Percentiles rank a stretch among this genome's conserved stretches.
These are phyloP conservation scores for Dactylellina drechsleri DNA, from an alignment of 2,329 filamentous ascomycete genomes.

Conservation along the genomic window DNA sequence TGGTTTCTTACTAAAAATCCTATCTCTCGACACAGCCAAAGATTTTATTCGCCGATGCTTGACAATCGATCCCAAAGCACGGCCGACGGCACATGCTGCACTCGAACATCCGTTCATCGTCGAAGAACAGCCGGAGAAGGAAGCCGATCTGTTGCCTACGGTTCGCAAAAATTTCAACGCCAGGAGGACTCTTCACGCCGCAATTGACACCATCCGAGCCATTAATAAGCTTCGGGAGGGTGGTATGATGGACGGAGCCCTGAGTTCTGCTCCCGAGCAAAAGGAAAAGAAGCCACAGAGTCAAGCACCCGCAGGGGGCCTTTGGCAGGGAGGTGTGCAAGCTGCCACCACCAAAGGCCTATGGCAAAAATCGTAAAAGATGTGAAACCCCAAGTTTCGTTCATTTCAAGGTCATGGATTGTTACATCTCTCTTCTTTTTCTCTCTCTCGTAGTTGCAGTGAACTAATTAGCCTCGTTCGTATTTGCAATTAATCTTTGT, in stretches of 20 bases:
- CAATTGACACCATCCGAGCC: slow-evolving; percentile 76
- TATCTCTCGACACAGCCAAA: slow-evolving; percentile 68
- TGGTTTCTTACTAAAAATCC: too few relatives aligned
- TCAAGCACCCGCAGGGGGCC: slow-evolving; percentile 64
- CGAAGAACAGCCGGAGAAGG: slow-evolving; percentile 65
- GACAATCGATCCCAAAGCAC: slow-evolving; percentile 84
- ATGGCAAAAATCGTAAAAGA: slow-evolving; percentile 28
- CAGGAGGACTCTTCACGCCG: slow-evolving; percentile 73
- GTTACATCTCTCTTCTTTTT: not conserved
- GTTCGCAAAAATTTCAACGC: slow-evolving; percentile 81
- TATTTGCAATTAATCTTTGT: not conserved
- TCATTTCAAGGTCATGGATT: not conserved
- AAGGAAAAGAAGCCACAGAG: slow-evolving; percentile 69
- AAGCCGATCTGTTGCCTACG: slow-evolving; percentile 71
- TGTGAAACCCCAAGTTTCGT: too few relatives aligned
- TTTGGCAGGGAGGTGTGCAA: slow-evolving; percentile 38
- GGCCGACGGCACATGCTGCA: slow-evolving; percentile 87
- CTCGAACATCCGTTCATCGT: slow-evolving; percentile 74
- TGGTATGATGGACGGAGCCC: slow-evolving; percentile 72
- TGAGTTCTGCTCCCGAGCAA: slow-evolving; percentile 65
- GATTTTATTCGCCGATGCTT: slow-evolving; percentile 93
- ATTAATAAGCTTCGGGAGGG: slow-evolving; percentile 77
- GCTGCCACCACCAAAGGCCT: slow-evolving; percentile 39
- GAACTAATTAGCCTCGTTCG: slow-evolving; percentile 9
- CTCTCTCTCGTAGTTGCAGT: not conserved